phyloP scores from a whole-genome alignment of 2,329 filamentous ascomycete genomes.

The Trichoderma asperellum region DNA sequence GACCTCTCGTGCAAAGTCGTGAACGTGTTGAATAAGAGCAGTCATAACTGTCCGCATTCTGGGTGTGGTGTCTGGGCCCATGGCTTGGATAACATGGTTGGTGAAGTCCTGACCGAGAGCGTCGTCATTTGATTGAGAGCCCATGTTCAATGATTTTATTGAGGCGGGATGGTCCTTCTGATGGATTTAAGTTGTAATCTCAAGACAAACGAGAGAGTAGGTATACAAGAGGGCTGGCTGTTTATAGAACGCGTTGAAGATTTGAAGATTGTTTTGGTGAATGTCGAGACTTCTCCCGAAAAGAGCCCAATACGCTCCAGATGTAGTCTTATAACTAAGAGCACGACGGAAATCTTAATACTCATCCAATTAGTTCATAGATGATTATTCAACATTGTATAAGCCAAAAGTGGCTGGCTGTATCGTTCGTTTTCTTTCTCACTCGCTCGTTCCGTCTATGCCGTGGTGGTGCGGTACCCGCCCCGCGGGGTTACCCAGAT shows the following conservation, averaged over 20 bases:
- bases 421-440: conserved; percentile 1
- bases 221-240: background rate
- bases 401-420: background rate
- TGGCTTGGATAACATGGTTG: conserved; percentile 70
- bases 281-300: background rate
- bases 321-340: background rate
- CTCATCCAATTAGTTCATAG: background rate
- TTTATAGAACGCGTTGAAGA: background rate
- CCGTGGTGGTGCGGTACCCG: conserved; percentile 3
- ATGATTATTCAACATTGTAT: conserved; percentile 8
- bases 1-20: conserved; percentile 80
- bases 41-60: conserved; percentile 70
- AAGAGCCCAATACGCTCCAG: background rate
- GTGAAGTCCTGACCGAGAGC: conserved; percentile 63
- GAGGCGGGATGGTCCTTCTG: background rate
- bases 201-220: background rate
- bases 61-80: conserved; percentile 71
- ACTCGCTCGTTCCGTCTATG: background rate
- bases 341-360: background rate
- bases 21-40: conserved; percentile 72
- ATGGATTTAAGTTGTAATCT: background rate
- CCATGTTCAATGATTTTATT: background rate
- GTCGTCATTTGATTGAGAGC: conserved; percentile 28
- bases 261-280: background rate
- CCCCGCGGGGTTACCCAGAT: conserved; percentile 12